phyloP scores from a whole-genome alignment of 345 rosid species.

The Clarkia xantiana region DNA sequence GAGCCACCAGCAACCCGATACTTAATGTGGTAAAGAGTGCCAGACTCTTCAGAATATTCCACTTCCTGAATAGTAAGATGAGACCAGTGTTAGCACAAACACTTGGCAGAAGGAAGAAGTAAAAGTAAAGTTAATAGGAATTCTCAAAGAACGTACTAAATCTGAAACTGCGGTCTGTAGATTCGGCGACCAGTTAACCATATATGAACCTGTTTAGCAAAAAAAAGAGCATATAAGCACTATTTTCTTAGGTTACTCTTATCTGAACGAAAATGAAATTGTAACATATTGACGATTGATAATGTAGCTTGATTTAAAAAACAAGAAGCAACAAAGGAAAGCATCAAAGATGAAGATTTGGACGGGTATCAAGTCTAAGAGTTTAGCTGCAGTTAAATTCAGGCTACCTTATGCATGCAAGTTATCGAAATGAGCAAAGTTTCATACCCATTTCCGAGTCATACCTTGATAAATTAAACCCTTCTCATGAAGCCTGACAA shows the following conservation, averaged over 20 bases:
- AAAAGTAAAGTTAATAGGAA: slow-evolving; percentile 6
- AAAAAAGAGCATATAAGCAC: no score
- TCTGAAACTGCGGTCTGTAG: slow-evolving; percentile 99
- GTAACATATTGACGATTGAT: no score
- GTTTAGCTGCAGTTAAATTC: neutral
- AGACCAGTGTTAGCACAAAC: slow-evolving; percentile 3
- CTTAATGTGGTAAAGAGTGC: slow-evolving; percentile 68
- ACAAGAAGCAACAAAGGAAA: no score
- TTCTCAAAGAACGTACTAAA: slow-evolving; percentile 44
- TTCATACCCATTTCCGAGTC: neutral
- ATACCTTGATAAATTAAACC: slow-evolving; percentile 92
- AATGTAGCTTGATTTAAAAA: no score
- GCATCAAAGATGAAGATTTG: no score
- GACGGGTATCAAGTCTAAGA: no score
- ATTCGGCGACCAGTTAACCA: slow-evolving; percentile 99
- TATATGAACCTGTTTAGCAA: slow-evolving; percentile 55
- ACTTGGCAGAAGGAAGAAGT: slow-evolving; percentile 1
- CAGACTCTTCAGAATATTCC: slow-evolving; percentile 94
- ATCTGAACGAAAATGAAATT: no score
- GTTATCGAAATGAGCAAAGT: neutral
- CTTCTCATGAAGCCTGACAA: slow-evolving; percentile 81
- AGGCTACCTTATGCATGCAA: neutral
- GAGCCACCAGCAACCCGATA: slow-evolving; percentile 93
- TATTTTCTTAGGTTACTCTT: no score
- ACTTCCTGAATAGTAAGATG: slow-evolving; percentile 58